Evolutionary conservation across 164 flowering plant species (phyloP).

Genomic region (Macadamia tetraphylla): DNA sequence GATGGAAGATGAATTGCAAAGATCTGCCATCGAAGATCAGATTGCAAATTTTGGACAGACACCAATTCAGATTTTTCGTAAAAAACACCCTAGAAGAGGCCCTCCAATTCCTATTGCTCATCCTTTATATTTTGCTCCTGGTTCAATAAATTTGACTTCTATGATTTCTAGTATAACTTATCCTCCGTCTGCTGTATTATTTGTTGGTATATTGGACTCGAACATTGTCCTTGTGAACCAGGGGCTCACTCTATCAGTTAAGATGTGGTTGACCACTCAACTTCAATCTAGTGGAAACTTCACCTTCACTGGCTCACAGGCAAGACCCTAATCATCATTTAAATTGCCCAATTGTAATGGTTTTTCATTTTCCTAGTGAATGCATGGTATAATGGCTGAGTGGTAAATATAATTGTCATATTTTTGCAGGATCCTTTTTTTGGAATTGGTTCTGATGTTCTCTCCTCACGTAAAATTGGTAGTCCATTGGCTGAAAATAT

Average conservation of each 20-base stretch:
- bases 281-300: constrained; percentile 94
- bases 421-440: constrained; percentile 84
- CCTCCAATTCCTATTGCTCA: constrained; percentile 97
- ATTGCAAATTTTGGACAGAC: constrained; percentile 99
- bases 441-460: constrained; percentile 90
- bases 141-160: constrained; percentile 85
- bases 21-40: constrained; percentile 96
- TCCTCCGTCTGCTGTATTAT: constrained; percentile 57
- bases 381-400: background rate
- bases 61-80: constrained; percentile 90
- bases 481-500: constrained; percentile 75
- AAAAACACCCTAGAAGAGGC: constrained; percentile 96
- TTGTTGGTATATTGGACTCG: constrained; percentile 61
- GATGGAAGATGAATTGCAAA: constrained; percentile 95
- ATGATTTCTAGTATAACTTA: constrained; percentile 39
- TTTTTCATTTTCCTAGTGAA: background rate
- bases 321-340: constrained; percentile 10
- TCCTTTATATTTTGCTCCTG: constrained; percentile 90
- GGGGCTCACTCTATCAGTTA: constrained; percentile 79
- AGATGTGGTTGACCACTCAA: constrained; percentile 96
- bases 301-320: constrained; percentile 93
- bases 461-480: constrained; percentile 80
- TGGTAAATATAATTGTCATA: constrained; percentile 1
- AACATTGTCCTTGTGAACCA: constrained; percentile 67
- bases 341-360: background rate